Base-by-base conservation (phyloP, 306 rosid genomes). In the Citrullus colocynthis region DNA sequence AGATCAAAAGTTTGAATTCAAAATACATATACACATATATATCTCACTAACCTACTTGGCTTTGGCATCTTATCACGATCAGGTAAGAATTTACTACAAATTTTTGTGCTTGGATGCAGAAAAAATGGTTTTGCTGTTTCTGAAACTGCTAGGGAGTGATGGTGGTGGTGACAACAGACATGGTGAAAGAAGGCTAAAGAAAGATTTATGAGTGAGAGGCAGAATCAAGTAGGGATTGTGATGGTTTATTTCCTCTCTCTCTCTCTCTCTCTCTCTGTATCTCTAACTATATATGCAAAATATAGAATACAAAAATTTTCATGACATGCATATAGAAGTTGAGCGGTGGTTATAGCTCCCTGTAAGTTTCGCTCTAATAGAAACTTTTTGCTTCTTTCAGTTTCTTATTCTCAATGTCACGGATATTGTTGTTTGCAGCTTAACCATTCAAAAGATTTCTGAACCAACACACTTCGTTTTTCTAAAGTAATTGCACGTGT, bases 121-220 rank as follows among this genome's bases (percentile, higher is more conserved):
- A 78, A 30, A 80, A 69, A 80, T 58, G 82, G 84, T 85, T 85
- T 61, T 83, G 83, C 81, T 85, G 88, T 78, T 81, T 85, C 79
- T 85, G 58, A 71, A 66, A 61, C 42, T 59, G 39, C 52, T 10
- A 76, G 18, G 51, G 67, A 37, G 54, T 2, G 66, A 11, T 10
- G 54, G 64, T 28, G 75, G 37, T 4, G 30, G 55, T 15, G 21
- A 45, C 45, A 36, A 64, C 44, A 64, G 45, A 64, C 20, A 71
- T 21, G 28, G 61, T 73, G 77, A 16, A 73, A 73, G 76, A 71
- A 71, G 39, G 36, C 21, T 14, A 2, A 71, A 24, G 37, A 71
- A 16, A 21, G 39, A 45, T 71, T 13, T 7, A 48, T 71, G 76
- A 71, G 76, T 21, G 59, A 44, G 34, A 71, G 6, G 57, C 61